These are phyloP conservation scores for Lyophyllum decastes DNA, from an alignment of 768 basidiomycete species.

Conservation along the genomic window DNA sequence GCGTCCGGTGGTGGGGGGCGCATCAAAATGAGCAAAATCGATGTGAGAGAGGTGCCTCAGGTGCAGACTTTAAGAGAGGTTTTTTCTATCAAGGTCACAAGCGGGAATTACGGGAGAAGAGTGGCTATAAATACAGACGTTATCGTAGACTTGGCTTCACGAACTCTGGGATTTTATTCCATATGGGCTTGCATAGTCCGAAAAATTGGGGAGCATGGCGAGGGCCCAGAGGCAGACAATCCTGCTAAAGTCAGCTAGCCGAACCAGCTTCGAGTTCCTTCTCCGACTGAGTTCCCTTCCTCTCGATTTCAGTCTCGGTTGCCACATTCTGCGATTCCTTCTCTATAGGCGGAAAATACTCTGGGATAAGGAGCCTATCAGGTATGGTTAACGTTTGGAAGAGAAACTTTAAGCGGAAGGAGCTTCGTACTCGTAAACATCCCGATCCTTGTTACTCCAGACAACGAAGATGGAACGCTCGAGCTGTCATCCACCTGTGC, in stretches of 20 bases:
- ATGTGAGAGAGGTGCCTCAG: not conserved
- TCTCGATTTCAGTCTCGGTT: not conserved
- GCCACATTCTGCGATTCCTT: not conserved
- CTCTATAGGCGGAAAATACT: constrained; percentile 56
- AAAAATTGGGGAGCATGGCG: not conserved
- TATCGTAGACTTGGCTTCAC: not conserved
- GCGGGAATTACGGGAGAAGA: not conserved
- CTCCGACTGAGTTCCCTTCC: not conserved
- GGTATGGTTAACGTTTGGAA: not conserved
- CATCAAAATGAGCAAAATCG: not conserved
- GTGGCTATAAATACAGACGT: constrained; percentile 5
- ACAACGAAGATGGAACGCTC: constrained; percentile 77
- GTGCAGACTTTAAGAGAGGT: not conserved
- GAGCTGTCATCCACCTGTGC: constrained; percentile 37
- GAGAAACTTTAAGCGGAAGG: not conserved
- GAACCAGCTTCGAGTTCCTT: not conserved
- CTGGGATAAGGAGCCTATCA: constrained; percentile 50
- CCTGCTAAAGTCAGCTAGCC: not conserved
- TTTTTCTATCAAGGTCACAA: constrained; percentile 5
- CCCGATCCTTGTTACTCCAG: constrained; percentile 64
- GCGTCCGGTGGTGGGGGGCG: not conserved
- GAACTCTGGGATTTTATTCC: not conserved
- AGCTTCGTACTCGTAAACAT: constrained; percentile 61
- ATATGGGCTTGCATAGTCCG: not conserved
- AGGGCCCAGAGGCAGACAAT: not conserved